phyloP scores from a whole-genome alignment of 2,329 filamentous ascomycete genomes.

The Ophiostoma tasmaniense region DNA sequence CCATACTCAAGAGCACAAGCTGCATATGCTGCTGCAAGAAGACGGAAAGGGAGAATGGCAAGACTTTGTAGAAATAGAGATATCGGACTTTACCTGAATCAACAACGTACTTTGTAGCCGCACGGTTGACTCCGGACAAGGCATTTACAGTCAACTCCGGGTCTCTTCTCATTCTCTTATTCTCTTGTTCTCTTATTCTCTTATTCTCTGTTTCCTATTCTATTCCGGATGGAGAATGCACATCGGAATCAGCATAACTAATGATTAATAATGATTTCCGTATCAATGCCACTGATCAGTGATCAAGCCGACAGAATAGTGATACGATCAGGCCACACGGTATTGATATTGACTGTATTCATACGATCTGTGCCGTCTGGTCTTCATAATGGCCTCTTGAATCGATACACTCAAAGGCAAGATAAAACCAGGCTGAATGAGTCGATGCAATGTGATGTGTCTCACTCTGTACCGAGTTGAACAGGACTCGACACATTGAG shows the following conservation, averaged over 20 bases:
- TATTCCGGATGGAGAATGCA: no score
- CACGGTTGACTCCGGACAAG: background rate
- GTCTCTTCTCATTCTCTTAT: background rate
- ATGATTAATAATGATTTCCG: no score
- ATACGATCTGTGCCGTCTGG: background rate
- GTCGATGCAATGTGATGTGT: background rate
- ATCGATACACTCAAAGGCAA: background rate
- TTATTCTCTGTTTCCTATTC: no score
- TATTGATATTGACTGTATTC: background rate
- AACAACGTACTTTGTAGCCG: no score
- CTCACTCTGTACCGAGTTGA: background rate
- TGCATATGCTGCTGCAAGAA: background rate
- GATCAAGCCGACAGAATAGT: background rate
- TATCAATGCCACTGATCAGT: background rate
- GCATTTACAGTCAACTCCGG: background rate
- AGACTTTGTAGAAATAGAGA: background rate
- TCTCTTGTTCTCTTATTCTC: no score
- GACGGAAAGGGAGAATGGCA: background rate
- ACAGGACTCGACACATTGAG: background rate
- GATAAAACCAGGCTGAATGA: background rate
- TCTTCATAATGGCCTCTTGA: no score
- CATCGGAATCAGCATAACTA: background rate
- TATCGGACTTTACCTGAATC: background rate
- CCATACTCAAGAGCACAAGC: background rate
- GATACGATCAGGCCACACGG: background rate